A percentile compares a stretch with the other conserved stretches of the same genome.
phyloP scores from a whole-genome alignment of 805 yeast genomes.

The Debaryomyces hansenii region DNA sequence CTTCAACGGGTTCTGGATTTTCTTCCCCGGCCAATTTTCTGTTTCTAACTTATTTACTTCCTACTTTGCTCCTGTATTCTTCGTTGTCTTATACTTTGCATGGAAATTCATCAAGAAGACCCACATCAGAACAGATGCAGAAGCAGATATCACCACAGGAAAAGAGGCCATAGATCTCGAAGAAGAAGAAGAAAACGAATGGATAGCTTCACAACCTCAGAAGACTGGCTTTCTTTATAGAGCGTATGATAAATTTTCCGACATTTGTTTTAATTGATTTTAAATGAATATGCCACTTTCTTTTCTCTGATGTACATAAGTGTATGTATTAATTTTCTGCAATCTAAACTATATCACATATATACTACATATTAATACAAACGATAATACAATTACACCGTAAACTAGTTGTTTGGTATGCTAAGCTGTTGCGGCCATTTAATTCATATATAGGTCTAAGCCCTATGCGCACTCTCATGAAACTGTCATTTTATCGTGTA shows the following conservation, averaged over 20 bases:
- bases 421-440: too few relatives aligned
- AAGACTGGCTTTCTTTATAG: conserved; percentile 22
- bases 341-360: too few relatives aligned
- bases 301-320: too few relatives aligned
- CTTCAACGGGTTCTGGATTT: conserved; percentile 44
- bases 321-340: too few relatives aligned
- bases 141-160: conserved; percentile 37
- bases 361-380: too few relatives aligned
- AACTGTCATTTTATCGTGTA: too few relatives aligned
- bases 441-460: too few relatives aligned
- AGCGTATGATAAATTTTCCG: conserved; percentile 18
- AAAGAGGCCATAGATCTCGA: conserved; percentile 34
- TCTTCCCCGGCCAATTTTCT: conserved; percentile 36
- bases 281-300: not conserved
- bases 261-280: conserved; percentile 21
- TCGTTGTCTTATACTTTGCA: conserved; percentile 19
- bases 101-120: conserved; percentile 37
- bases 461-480: too few relatives aligned
- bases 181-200: conserved; percentile 27
- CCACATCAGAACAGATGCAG: conserved; percentile 25
- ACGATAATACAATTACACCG: too few relatives aligned
- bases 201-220: conserved; percentile 16
- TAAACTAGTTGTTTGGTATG: too few relatives aligned
- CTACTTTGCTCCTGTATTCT: conserved; percentile 38
- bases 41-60: conserved; percentile 37